A percentile compares a stretch with the other conserved stretches of the same genome.
Evolutionary conservation across 768 basidiomycete species (phyloP).

Genomic region (Pulveroboletus ravenelii): DNA sequence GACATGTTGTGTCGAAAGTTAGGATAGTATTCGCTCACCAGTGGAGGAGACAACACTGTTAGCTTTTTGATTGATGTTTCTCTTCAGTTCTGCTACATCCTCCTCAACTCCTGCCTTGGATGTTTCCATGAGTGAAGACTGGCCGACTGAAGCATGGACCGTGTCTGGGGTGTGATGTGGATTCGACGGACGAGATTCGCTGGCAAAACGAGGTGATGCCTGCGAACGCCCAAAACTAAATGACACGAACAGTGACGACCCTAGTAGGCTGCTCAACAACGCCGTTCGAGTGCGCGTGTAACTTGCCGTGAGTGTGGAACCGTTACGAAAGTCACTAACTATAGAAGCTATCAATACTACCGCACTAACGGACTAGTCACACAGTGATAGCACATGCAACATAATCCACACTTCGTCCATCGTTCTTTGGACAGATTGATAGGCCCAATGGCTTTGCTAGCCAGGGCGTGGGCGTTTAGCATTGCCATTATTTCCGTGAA

Average conservation of each 20-base stretch:
- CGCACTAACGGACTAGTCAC: no score
- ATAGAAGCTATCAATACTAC: no score
- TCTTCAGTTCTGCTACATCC: slow-evolving; percentile 50
- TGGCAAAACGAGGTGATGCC: not conserved
- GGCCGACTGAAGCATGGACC: not conserved
- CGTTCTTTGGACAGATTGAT: no score
- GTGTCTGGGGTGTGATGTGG: not conserved
- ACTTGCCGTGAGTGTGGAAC: no score
- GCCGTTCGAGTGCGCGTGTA: no score
- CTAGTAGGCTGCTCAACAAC: no score
- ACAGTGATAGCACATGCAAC: no score
- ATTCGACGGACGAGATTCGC: not conserved
- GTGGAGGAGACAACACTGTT: slow-evolving; percentile 15
- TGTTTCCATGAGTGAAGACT: slow-evolving; percentile 11
- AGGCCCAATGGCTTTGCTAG: no score
- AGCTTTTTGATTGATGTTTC: slow-evolving; percentile 34
- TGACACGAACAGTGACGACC: not conserved
- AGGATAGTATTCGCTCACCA: slow-evolving; percentile 13
- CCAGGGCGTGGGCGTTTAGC: no score
- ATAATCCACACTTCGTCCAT: no score
- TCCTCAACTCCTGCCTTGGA: slow-evolving; percentile 25
- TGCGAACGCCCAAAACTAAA: not conserved
- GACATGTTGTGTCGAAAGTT: not conserved
- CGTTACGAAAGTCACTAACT: no score
- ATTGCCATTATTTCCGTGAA: no score